Base-by-base conservation (phyloP, 179 eudicot species). In the Vitellaria paradoxa region DNA sequence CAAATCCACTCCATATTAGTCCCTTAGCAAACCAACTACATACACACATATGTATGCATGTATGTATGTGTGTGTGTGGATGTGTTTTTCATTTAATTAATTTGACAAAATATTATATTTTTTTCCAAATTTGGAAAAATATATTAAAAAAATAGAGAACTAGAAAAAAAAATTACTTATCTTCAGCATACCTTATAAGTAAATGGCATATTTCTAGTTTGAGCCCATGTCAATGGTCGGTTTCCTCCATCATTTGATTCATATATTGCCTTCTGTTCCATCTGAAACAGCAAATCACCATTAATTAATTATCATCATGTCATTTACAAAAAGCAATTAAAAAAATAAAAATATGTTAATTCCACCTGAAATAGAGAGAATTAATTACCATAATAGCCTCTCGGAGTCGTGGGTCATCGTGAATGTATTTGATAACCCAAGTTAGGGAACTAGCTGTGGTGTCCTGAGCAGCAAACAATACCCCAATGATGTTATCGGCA, bases 361-460 rank as follows among this genome's bases (percentile, higher is more conserved):
- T 30, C 37, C 37, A 30, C 37, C 37, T 30, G 37, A 30, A 30
- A 30, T 30, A 30, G 37, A 30, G 2, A 30, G 2, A 50, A 50
- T 46, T 70, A 50, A 50, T 46, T 70, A 84, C 86, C 77, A 56
- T 78, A 26, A 84, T 70, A 42, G 81, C 74, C 47, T 70, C 77
- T 49, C 65, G 49, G 70, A 84, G 79, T 24, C 63, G 15, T 59
- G 79, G 77, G 65, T 81, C 49, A 57, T 84, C 84, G 52, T 74
- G 81, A 2, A 84, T 69, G 77, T 80, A 84, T 71, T 84, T 84
- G 70, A 84, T 24, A 13, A 74, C 45, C 86, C 86, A 84, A 63
- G 86, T 81, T 74, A 84, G 40, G 15, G 66, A 77, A 81, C 86
- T 84, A 20, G 84, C 86, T 7, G 84, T 84, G 56, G 86, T 84